Conservation (phyloP, 1,139 yeast species). For the Suhomyces choctaworum region DNA sequence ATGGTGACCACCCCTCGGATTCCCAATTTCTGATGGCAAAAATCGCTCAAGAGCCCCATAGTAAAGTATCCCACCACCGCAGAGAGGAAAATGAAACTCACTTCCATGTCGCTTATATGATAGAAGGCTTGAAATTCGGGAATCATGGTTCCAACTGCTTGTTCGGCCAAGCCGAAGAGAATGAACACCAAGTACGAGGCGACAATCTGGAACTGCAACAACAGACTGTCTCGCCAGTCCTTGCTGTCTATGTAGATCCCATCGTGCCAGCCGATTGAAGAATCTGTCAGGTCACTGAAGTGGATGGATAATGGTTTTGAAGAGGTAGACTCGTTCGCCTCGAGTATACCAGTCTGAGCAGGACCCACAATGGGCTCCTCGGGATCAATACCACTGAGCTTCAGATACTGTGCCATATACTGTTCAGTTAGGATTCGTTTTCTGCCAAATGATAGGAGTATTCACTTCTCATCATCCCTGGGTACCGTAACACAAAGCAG, state of each 20-base stretch:
- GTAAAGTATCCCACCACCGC: conserved; percentile 40
- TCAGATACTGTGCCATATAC: background rate
- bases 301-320: no score
- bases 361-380: background rate
- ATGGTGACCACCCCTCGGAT: conserved; percentile 38
- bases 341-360: no score
- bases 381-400: background rate
- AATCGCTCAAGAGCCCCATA: conserved; percentile 40
- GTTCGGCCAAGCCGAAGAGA: conserved; percentile 57
- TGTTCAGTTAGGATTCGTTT: no score
- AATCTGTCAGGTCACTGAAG: no score
- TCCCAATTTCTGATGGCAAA: conserved; percentile 34
- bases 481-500: no score
- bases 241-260: conserved; percentile 33
- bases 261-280: conserved; percentile 7
- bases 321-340: no score
- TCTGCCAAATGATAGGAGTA: no score
- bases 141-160: conserved; percentile 56
- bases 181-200: conserved; percentile 40
- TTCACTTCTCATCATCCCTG: no score
- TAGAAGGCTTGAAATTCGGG: conserved; percentile 50
- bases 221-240: conserved; percentile 41
- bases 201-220: conserved; percentile 42
- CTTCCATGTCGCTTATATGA: conserved; percentile 41
- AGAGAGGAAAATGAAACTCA: conserved; percentile 37